Evolutionary conservation across 2,329 filamentous ascomycete genomes (phyloP).

Genomic region (Trichoderma sp.): DNA sequence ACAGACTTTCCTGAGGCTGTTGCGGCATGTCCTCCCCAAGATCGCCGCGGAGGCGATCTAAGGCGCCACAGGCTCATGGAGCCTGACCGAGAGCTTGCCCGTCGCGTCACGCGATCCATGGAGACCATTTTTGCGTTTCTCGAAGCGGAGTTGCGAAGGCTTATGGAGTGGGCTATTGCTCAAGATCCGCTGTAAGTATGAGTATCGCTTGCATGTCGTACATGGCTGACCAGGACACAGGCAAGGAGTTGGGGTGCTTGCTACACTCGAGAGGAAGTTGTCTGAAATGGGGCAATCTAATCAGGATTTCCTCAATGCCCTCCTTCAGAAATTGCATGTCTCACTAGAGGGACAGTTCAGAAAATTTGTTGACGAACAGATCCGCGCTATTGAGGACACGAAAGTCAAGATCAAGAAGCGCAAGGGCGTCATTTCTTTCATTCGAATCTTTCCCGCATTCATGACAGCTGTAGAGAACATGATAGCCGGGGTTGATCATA

Average conservation of each 20-base stretch:
- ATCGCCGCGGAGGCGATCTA: constrained; percentile 72
- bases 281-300: constrained; percentile 82
- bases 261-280: constrained; percentile 76
- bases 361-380: constrained; percentile 91
- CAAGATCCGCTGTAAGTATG: constrained; percentile 76
- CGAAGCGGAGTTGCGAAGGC: constrained; percentile 71
- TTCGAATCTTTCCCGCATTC: constrained; percentile 89
- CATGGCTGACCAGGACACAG: constrained; percentile 44
- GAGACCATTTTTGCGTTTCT: constrained; percentile 85
- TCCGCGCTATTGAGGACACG: constrained; percentile 93
- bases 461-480: constrained; percentile 82
- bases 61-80: constrained; percentile 78
- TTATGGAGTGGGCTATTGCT: constrained; percentile 81
- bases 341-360: constrained; percentile 74
- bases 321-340: constrained; percentile 77
- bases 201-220: background rate
- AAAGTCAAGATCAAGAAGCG: constrained; percentile 99
- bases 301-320: constrained; percentile 83
- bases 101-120: constrained; percentile 82
- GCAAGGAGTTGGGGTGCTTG: constrained; percentile 87
- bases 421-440: constrained; percentile 93
- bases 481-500: constrained; percentile 60
- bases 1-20: constrained; percentile 84
- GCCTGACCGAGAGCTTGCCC: constrained; percentile 83
- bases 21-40: constrained; percentile 62